Evolutionary conservation across 2,329 filamentous ascomycete species (phyloP).

Genomic region (Fusarium praegraminearum): DNA sequence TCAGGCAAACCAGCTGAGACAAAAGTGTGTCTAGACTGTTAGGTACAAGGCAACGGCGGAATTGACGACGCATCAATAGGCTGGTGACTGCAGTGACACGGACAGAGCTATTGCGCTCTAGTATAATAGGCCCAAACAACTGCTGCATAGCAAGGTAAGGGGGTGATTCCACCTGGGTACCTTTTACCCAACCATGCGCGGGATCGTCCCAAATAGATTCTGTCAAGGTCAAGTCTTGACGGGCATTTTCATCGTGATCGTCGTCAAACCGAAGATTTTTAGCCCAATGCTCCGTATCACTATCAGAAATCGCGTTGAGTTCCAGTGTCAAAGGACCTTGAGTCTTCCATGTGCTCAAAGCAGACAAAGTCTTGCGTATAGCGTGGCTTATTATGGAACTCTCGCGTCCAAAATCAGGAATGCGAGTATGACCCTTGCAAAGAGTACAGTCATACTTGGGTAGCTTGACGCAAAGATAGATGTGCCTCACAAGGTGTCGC

Average conservation of each 20-base stretch:
- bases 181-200: background rate
- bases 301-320: background rate
- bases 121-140: background rate
- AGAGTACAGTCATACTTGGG: background rate
- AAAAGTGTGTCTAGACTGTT: background rate
- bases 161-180: background rate
- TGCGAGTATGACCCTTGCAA: background rate
- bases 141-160: background rate
- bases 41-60: background rate
- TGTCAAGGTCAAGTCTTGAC: background rate
- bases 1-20: background rate
- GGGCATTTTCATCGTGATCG: background rate
- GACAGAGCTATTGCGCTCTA: background rate
- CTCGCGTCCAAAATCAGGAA: accelerated
- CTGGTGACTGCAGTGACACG: constrained; percentile 1
- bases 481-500: constrained; percentile 6
- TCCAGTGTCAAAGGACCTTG: background rate
- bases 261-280: constrained; percentile 12
- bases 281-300: constrained; percentile 4
- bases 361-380: background rate
- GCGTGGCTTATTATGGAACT: background rate
- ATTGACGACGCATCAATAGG: constrained; percentile 16
- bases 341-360: background rate
- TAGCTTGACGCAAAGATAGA: constrained; percentile 13
- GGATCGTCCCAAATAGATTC: background rate